Evolutionary conservation across 2,329 filamentous ascomycete species (phyloP), one percentile per base, ranked within the genome.

Genomic region (Colletotrichum sp.): DNA sequence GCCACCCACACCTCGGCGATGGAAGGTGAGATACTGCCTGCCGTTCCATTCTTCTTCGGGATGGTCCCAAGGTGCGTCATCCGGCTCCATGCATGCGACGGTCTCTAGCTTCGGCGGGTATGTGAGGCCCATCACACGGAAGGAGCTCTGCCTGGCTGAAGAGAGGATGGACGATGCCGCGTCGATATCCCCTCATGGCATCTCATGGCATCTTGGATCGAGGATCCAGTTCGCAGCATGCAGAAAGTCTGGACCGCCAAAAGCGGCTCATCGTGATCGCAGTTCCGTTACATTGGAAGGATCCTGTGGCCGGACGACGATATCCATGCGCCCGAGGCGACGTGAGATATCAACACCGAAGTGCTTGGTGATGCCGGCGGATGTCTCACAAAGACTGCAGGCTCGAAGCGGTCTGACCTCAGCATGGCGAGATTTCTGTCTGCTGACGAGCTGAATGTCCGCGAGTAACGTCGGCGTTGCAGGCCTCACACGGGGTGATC

Each of bases 91-190:
- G 77, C 77, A 69, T 57, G 59, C 71, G 39, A 73, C 30, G 71
- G 63, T 49, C 59, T 72, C 63, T 78, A 78, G 77, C 39, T 36
- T 72, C 77, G 75, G 77, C 77, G 77, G 77, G 75, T 78, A 78
- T 78, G 77, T 77, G 77, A 78, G 75, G 71, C 63, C 69, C 65
- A 76, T 78, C 77, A 78, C 77, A 76, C 60, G 66, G 63, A 72
- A 34, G 34, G 52, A 76, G 55, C 30, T 26, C 36, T 36, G 32
- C 28, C 36, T 49, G 13, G 71, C 65, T 75, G 74, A 15, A 52
- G 59, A 39, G 60, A 49, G 49, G 65, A 49, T 59, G 73, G 30
- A 28, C 60, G 60, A 28, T 28, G 68, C 26, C 34, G 65, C 34
- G 34, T 24, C 65, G 44, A 30, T 52, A 32, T 69, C 57, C 28